Conservation (phyloP, 495 filamentous ascomycete species). For the Lasiosphaeria hispida region DNA sequence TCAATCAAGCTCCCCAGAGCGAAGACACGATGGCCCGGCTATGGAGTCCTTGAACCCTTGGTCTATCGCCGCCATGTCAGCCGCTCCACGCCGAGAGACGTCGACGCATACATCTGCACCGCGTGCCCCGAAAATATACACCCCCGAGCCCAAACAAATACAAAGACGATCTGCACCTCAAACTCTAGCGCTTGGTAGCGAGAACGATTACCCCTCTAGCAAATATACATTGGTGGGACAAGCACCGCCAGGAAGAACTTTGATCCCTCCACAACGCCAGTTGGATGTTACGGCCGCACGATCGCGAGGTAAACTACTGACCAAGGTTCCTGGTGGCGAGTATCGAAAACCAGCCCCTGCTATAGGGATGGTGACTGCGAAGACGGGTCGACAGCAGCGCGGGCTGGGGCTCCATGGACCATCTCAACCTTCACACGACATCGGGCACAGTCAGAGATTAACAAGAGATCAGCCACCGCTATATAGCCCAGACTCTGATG, state of each 20-base stretch:
- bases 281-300: too few relatives aligned
- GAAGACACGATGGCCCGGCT: neutral
- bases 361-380: neutral
- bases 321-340: neutral
- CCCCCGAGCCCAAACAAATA: too few relatives aligned
- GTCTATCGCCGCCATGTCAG: slow-evolving; percentile 19
- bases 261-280: too few relatives aligned
- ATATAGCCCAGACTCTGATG: neutral
- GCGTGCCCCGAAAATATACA: neutral
- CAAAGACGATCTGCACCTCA: too few relatives aligned
- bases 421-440: neutral
- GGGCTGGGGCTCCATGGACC: neutral
- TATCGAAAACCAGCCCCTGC: neutral
- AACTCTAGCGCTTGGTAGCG: too few relatives aligned
- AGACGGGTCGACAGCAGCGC: neutral
- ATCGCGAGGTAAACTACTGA: neutral
- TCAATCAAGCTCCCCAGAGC: neutral
- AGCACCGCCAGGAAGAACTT: too few relatives aligned
- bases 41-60: slow-evolving; percentile 29
- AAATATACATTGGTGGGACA: too few relatives aligned
- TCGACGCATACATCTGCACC: neutral
- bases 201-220: too few relatives aligned
- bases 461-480: too few relatives aligned
- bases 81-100: neutral
- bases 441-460: too few relatives aligned